Evolutionary conservation across 148 eudicot species (phyloP).

Genomic region (Rhododendron vialii): DNA sequence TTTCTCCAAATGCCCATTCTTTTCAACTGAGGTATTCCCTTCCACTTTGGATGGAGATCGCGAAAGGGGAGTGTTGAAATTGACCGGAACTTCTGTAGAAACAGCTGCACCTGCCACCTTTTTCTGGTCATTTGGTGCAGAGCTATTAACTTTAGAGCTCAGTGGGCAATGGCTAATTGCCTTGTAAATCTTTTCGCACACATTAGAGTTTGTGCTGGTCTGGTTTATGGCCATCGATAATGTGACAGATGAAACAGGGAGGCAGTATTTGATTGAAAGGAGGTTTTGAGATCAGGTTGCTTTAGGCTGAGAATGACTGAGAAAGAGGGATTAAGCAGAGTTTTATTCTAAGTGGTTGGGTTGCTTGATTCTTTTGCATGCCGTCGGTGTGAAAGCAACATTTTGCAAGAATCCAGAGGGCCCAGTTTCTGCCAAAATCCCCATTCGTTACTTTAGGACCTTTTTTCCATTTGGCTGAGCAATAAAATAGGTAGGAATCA

Average conservation of each 20-base stretch:
- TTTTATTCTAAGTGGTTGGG: neutral
- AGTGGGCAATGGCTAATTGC: neutral
- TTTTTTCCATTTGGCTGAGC: neutral
- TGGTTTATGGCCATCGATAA: conserved; percentile 23
- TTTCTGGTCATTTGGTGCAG: neutral
- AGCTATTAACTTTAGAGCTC: neutral
- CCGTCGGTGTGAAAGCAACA: neutral
- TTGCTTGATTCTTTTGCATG: neutral
- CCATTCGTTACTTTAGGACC: neutral
- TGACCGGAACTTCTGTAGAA: conserved; percentile 4
- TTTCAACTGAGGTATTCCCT: neutral
- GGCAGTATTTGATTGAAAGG: neutral
- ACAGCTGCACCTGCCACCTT: neutral
- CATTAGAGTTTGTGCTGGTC: conserved; percentile 2
- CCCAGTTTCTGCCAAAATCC: neutral
- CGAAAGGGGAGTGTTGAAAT: neutral
- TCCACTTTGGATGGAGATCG: neutral
- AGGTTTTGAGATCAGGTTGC: neutral
- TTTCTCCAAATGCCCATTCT: neutral
- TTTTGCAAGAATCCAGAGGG: neutral
- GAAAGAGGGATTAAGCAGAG: neutral
- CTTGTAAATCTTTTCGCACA: conserved; percentile 18
- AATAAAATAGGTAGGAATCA: conserved; percentile 8
- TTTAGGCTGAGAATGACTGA: neutral
- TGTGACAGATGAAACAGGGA: neutral